Evolutionary conservation across 345 rosid genomes (phyloP).

Genomic region (Gossypium thurberi): DNA sequence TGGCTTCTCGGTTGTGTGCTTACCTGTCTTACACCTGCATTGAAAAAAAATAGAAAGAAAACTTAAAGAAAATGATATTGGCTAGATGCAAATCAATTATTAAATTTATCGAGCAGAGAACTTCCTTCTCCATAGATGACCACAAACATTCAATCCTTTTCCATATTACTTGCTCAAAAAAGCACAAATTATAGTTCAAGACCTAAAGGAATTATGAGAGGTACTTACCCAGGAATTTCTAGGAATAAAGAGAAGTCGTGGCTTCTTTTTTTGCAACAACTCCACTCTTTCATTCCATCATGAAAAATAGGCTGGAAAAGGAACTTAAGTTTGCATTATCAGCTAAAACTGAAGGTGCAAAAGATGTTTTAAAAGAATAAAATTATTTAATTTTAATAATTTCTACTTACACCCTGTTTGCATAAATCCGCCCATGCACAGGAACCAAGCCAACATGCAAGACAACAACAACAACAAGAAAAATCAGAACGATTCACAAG

Average conservation of each 20-base stretch:
- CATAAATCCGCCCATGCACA: slow-evolving; percentile 11
- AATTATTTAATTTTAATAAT: slow-evolving; percentile 1
- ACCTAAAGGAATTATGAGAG: neutral
- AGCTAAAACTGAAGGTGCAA: slow-evolving; percentile 4
- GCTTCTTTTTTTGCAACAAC: slow-evolving; percentile 95
- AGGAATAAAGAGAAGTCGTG: slow-evolving; percentile 81
- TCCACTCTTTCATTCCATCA: slow-evolving; percentile 97
- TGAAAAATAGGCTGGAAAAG: slow-evolving; percentile 74
- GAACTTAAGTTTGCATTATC: slow-evolving; percentile 2
- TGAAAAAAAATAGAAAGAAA: slow-evolving; percentile 1
- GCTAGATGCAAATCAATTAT: slow-evolving; percentile 2
- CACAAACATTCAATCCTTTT: neutral
- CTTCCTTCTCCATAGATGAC: neutral
- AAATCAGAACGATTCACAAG: slow-evolving; percentile 20
- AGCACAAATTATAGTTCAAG: neutral
- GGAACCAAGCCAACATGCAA: slow-evolving; percentile 25
- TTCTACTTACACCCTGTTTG: slow-evolving; percentile 66
- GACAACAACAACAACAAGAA: neutral
- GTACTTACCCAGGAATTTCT: slow-evolving; percentile 78
- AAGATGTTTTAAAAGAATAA: neutral
- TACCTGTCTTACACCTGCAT: slow-evolving; percentile 87
- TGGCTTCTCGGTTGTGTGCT: slow-evolving; percentile 91
- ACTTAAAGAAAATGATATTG: neutral
- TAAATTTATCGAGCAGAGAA: neutral
- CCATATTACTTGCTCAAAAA: neutral